phyloP scores from a whole-genome alignment of 2,329 filamentous ascomycete species.

The Furcasterigmium furcatum region DNA sequence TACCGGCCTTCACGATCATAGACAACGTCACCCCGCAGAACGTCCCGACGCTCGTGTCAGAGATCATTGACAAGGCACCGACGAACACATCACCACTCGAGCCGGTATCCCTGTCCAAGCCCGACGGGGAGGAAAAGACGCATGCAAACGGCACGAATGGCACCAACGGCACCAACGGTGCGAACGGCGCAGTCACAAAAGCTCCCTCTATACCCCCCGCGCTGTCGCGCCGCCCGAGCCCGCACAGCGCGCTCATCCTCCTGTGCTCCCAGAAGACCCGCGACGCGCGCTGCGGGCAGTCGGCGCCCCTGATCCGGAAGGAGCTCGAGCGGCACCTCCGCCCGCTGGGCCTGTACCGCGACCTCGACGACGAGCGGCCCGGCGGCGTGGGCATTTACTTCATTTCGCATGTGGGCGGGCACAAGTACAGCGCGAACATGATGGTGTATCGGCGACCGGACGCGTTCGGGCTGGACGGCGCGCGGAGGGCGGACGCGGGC shows the following conservation, averaged over 20 bases:
- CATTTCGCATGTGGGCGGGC: slow-evolving; percentile 92
- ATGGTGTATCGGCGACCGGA: slow-evolving; percentile 77
- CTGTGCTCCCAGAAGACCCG: slow-evolving; percentile 94
- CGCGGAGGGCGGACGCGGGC: slow-evolving; percentile 29
- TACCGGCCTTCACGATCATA: slow-evolving; percentile 80
- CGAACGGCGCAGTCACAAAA: slow-evolving; percentile 7
- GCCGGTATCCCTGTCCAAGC: slow-evolving; percentile 31
- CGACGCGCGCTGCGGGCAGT: slow-evolving; percentile 92
- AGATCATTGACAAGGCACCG: slow-evolving; percentile 67
- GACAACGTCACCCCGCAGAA: slow-evolving; percentile 78
- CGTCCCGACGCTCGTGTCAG: slow-evolving; percentile 67
- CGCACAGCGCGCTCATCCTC: slow-evolving; percentile 83
- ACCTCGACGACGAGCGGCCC: slow-evolving; percentile 82
- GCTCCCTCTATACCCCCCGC: slow-evolving; percentile 25
- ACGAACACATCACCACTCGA: slow-evolving; percentile 68
- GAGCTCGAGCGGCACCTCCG: slow-evolving; percentile 89
- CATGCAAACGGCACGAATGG: slow-evolving; percentile 5
- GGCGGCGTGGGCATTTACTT: slow-evolving; percentile 96
- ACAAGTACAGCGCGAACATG: slow-evolving; percentile 94
- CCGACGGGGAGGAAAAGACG: slow-evolving; percentile 10
- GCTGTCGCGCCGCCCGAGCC: slow-evolving; percentile 57
- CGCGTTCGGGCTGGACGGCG: slow-evolving; percentile 50
- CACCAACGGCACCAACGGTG: no score
- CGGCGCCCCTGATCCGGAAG: slow-evolving; percentile 80
- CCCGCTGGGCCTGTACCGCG: slow-evolving; percentile 78